These are phyloP conservation scores for Picochlorum sp. DNA, from an alignment of 139 green algal genomes.

Conservation along the genomic window DNA sequence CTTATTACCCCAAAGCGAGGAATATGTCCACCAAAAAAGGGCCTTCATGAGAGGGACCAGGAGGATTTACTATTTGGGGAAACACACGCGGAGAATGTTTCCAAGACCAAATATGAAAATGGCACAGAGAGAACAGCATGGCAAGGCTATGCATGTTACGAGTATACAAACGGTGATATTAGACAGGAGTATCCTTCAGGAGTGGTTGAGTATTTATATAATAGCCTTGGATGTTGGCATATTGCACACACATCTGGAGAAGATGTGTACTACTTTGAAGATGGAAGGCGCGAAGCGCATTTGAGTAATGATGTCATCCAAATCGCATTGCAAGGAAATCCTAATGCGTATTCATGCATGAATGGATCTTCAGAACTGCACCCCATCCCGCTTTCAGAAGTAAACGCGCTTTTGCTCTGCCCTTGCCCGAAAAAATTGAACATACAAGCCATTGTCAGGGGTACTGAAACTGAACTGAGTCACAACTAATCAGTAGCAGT, in stretches of 20 bases:
- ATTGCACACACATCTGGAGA: slow-evolving; percentile 46
- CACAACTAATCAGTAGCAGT: too few species aligned
- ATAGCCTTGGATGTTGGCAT: slow-evolving; percentile 64
- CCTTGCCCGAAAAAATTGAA: too few species aligned
- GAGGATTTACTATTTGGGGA: too few species aligned
- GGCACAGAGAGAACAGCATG: background rate
- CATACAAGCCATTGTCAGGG: too few species aligned
- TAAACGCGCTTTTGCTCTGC: too few species aligned
- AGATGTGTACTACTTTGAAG: slow-evolving; percentile 74
- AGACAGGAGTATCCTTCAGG: slow-evolving; percentile 37
- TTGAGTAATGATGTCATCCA: slow-evolving; percentile 27
- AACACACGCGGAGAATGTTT: too few species aligned
- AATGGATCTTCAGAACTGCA: too few species aligned
- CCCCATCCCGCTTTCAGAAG: too few species aligned
- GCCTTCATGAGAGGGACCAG: too few species aligned
- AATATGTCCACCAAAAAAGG: too few species aligned
- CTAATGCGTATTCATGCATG: background rate
- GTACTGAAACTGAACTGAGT: too few species aligned
- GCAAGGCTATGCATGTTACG: background rate
- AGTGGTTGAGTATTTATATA: slow-evolving; percentile 74
- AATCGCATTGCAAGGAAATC: background rate
- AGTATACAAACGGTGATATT: slow-evolving; percentile 67
- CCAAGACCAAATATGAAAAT: background rate
- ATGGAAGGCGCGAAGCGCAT: slow-evolving; percentile 52
- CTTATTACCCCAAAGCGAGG: too few species aligned